Evolutionary conservation across 2,329 filamentous ascomycete genomes (phyloP), one percentile per base, ranked within the genome.

Genomic region (Colletotrichum tabaci): DNA sequence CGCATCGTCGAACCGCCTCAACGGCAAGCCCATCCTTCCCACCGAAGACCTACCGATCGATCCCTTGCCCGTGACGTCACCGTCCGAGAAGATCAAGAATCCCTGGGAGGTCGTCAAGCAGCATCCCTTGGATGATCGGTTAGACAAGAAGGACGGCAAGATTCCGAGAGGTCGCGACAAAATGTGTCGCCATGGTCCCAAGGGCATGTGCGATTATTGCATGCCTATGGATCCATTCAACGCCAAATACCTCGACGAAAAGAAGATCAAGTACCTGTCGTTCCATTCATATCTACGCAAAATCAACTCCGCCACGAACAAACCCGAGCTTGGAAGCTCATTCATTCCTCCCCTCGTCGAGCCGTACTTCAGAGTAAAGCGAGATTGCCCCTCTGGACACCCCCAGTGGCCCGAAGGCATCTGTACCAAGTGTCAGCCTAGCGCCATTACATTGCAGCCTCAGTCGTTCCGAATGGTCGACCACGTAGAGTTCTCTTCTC

Each of bases 201-300:
- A 98, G 83, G 96, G 96, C 80, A 99, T 99, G 96, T 99, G 96
- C 82, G 96, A 99, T 83, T 97, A 98, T 83, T 99, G 96, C 84
- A 97, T 97, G 90, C 97, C 97, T 0, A 84, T 98, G 61, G 96
- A 99, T 79, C 96, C 96, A 0, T 99, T 97, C 82, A 92, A 97
- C 78, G 82, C 92, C n/a, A 91, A 91, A 67, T 98, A 98, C 77
- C 88, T 99, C 21, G 90, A 90, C 40, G 96, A 99, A 77, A 97
- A 96, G 87, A 98, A 98, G 87, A 98, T 99, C 88, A 99, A 99
- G 82, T 97, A 99, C 82, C 87, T 96, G 38, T 98, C 96, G 0
- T 98, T 98, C 84, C 96, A 99, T 82, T 93, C 95, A 5, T 92
- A 98, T 80, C 87, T 99, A 56, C 91, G 95, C 75, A 99, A 99